Percentiles rank a stretch among this genome's conserved stretches.
phyloP scores from a whole-genome alignment of 352 stramenopile genomes.

The Phytophthora vignae region DNA sequence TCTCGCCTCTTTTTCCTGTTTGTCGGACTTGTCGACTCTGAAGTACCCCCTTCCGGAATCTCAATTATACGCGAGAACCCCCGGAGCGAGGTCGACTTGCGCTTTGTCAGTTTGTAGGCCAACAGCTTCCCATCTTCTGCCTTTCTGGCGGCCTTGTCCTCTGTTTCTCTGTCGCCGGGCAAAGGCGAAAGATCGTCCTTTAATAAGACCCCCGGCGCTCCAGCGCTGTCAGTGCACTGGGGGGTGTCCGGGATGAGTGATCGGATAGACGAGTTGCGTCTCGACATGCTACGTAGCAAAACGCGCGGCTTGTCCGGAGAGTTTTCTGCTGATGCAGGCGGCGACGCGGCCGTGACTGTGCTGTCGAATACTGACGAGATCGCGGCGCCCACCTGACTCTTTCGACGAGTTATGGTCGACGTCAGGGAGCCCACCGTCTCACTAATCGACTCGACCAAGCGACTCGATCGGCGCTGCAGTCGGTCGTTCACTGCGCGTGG shows the following conservation, averaged over 20 bases:
- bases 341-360: not conserved
- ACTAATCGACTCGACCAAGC: constrained; percentile 18
- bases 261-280: constrained; percentile 13
- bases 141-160: constrained; percentile 5
- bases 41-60: constrained; percentile 7
- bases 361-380: constrained; percentile 10
- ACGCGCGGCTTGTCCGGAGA: constrained; percentile 11
- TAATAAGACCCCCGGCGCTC: too few species aligned
- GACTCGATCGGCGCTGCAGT: constrained; percentile 27
- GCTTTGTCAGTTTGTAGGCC: constrained; percentile 20
- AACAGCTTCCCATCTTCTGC: not conserved
- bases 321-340: not conserved
- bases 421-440: constrained; percentile 24
- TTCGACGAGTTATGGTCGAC: constrained; percentile 20
- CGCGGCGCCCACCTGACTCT: constrained; percentile 16
- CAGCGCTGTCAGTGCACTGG: constrained; percentile 1
- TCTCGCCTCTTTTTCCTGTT: constrained; percentile 25
- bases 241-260: constrained; percentile 2
- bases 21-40: constrained; percentile 16
- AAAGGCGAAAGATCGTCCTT: too few species aligned
- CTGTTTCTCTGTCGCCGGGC: too few species aligned
- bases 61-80: constrained; percentile 1
- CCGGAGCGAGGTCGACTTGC: constrained; percentile 26
- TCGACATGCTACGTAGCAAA: constrained; percentile 1
- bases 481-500: not conserved